Evolutionary conservation across 305 asterid species (phyloP).

Genomic region (Fraxinus nigra): DNA sequence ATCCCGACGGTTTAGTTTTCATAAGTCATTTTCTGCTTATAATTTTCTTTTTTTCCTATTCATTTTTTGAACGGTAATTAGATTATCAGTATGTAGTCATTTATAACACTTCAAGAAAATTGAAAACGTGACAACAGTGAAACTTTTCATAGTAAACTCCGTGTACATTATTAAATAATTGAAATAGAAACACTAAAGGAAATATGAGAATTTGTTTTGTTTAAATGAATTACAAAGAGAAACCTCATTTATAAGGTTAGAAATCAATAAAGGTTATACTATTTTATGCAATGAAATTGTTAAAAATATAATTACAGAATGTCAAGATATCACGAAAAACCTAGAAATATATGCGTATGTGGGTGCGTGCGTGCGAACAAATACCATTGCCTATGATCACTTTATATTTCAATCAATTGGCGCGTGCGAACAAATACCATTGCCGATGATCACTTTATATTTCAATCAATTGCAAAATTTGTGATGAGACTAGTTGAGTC

Average conservation of each 20-base stretch:
- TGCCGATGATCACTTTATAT: not conserved
- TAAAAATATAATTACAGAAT: not conserved
- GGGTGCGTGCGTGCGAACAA: not conserved
- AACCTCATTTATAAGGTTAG: not conserved
- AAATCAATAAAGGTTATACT: not conserved
- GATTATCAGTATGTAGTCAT: not conserved
- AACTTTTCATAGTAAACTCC: not conserved
- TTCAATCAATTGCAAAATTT: not conserved
- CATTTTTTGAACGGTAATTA: not conserved
- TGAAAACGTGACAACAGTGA: not conserved
- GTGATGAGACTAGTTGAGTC: not conserved
- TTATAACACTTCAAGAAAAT: not conserved
- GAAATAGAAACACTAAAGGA: not conserved
- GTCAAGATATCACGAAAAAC: not conserved
- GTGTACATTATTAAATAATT: not conserved
- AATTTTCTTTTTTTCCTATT: not conserved
- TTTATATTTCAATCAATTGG: not conserved
- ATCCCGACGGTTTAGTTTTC: constrained; percentile 10
- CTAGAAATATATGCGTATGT: not conserved
- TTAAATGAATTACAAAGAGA: not conserved
- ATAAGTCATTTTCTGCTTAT: not conserved
- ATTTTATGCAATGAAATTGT: not conserved
- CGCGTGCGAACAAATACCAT: not conserved
- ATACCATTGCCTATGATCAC: not conserved
- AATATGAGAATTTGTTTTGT: not conserved